Evolutionary conservation across 768 basidiomycete species (phyloP), one percentile per base, ranked within the genome.

Genomic region (Podaxis mareebaensis): DNA sequence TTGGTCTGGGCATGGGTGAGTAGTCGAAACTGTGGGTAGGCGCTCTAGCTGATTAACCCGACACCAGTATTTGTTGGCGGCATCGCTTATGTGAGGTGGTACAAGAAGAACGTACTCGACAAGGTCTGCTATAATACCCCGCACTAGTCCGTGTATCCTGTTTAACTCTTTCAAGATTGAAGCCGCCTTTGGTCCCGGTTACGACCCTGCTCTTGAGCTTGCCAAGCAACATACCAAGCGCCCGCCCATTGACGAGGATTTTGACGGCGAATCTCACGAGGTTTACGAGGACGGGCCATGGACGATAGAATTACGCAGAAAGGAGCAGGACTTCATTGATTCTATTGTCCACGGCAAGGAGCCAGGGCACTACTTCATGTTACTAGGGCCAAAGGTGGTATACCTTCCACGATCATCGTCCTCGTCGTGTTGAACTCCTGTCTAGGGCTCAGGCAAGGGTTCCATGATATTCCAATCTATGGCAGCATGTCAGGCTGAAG

Each of bases 391-490:
- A 7, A 95, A 95, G 80, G 90, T 89, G 80, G 90, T 89, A 53
- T 65, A 69, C 56, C n/a, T 63, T 61, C 17, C 24, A 22, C 17
- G 48, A 28, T 59, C 10, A 22, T 8, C 49, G 33, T 33, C 33
- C 10, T 52, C 28, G 60, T 51, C 5, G 28, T 60, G 22, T 65
- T 59, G 24, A 60, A 57, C 15, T 55, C 51, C 64, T 56, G 33
- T 61, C 2, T 58, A 90, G 86, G 90, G 93, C n/a, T 85, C 87
- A 17, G 90, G 91, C 4, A 92, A 94, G 77, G 87, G 88, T 12
- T 90, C 90, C 0, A 89, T 92, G 91, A 85, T 95, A 61, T 80
- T 95, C 59, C 89, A 95, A 61, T 83, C 90, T 2, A 94, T 95
- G 91, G 75, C 84, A 22, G 79, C 82, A 3, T 88, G 87, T 66